These are phyloP conservation scores for Neocucurbitaria cava DNA, from an alignment of 2,329 filamentous ascomycete species.

Conservation along the genomic window DNA sequence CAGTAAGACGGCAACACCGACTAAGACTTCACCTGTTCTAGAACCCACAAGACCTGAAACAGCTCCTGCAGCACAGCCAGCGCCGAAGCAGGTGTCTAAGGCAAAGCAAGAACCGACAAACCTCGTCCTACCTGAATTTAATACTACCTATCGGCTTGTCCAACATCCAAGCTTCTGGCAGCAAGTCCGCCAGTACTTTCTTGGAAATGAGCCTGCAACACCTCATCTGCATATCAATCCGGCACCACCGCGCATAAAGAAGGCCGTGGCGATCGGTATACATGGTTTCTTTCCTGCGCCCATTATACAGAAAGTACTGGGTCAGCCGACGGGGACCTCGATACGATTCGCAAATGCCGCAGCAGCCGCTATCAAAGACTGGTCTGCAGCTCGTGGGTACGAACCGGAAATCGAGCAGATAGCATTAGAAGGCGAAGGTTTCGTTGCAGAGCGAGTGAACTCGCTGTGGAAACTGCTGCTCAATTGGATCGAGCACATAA, in stretches of 20 bases:
- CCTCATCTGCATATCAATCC: conserved; percentile 74
- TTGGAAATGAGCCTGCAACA: conserved; percentile 61
- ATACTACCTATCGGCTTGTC: conserved; percentile 66
- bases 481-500: conserved; percentile 93
- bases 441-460: conserved; percentile 86
- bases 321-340: conserved; percentile 94
- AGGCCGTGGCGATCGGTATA: conserved; percentile 89
- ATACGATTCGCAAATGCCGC: conserved; percentile 90
- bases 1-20: conserved; percentile 48
- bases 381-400: conserved; percentile 74
- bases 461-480: conserved; percentile 92
- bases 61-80: conserved; percentile 35
- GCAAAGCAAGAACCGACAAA: conserved; percentile 59
- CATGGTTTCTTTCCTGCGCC: conserved; percentile 93
- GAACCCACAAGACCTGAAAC: conserved; percentile 35
- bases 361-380: conserved; percentile 81
- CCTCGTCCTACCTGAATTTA: conserved; percentile 73
- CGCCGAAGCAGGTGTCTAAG: conserved; percentile 31
- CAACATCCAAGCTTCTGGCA: conserved; percentile 56
- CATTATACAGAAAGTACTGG: conserved; percentile 86
- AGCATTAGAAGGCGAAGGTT: conserved; percentile 91
- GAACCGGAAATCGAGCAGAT: conserved; percentile 89
- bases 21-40: conserved; percentile 33
- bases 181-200: conserved; percentile 49
- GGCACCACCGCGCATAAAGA: conserved; percentile 75